Evolutionary conservation across 805 yeast genomes (phyloP), one percentile per base, ranked within the genome.

Genomic region (Kodamaea sagamina): DNA sequence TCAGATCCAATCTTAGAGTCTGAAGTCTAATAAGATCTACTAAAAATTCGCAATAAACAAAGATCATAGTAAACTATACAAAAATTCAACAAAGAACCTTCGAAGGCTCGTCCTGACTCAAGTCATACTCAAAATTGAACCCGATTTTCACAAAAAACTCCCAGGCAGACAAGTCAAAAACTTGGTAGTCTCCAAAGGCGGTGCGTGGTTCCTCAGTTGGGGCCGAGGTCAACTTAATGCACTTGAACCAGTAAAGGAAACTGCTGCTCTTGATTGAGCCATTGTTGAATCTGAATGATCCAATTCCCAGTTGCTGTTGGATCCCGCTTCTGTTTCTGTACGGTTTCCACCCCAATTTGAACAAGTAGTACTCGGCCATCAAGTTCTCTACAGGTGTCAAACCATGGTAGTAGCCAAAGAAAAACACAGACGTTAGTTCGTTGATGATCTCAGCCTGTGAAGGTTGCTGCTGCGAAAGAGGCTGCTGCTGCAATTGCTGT

Each of bases 321-420:
- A 17, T 29, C 11, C 32, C 44, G 12, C 36, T 39, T 42, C 54
- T 41, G 50, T 48, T 43, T 43, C 59, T 49, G 43, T 71, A 71
- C 1, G 75, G 75, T 42, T 51, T 64, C 76, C 76, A 71, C 2
- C 74, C 74, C 32, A 70, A 53, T 39, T 57, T 54, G 47, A 63
- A 65, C 43, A 71, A 62, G 43, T 62, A 59, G 2, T 61, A 55
- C 52, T 71, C 75, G 4, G 76, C 74, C 15, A 70, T 61, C 37
- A 68, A 56, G 49, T 69, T 68, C 45, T 71, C 76, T 21, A 68
- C 52, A 3, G 76, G 76, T 4, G 73, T 65, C 17, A 61, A 48
- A 2, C 74, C 75, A 47, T 67, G 68, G 49, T 68, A 71, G 44
- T 59, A 67, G 2, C 76, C 76, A 48, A 63, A 71, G 43, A 71